Percentiles rank a stretch among this genome's conserved stretches.
Conservation (phyloP, 2,329 filamentous ascomycete species). For the Colletotrichum australisinense region DNA sequence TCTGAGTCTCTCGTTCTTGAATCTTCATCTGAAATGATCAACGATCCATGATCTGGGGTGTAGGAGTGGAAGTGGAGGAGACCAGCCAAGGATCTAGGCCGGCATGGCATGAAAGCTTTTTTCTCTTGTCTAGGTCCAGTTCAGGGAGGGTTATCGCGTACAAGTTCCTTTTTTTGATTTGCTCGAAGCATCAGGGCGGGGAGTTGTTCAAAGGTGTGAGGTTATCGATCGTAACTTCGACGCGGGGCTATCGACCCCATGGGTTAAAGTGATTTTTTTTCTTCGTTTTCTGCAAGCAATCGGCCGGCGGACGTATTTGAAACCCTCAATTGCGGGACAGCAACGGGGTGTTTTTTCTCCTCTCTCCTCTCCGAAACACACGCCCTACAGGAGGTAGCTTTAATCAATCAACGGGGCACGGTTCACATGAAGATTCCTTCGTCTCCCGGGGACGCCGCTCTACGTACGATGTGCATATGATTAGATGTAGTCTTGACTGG, state of each 20-base stretch:
- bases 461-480: not conserved
- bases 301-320: not conserved
- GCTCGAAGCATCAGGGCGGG: not conserved
- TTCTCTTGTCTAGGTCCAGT: constrained; percentile 1
- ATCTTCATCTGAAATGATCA: constrained; percentile 28
- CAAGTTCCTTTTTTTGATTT: not conserved
- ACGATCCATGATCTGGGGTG: constrained; percentile 3
- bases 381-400: not conserved
- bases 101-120: constrained; percentile 30
- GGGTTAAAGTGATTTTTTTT: not conserved
- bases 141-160: not conserved
- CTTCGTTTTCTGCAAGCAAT: not conserved
- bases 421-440: not conserved
- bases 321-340: not conserved
- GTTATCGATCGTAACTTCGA: not conserved
- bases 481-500: not conserved
- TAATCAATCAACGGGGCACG: not conserved
- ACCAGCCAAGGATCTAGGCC: constrained; percentile 23
- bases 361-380: too few relatives aligned
- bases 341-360: not conserved
- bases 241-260: not conserved
- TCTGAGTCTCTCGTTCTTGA: not conserved
- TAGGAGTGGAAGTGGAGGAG: not conserved
- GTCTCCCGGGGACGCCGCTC: not conserved
- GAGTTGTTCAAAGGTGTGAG: not conserved